A percentile compares a stretch with the other conserved stretches of the same genome.
phyloP scores from a whole-genome alignment of 345 rosid genomes.

The Angophora floribunda region DNA sequence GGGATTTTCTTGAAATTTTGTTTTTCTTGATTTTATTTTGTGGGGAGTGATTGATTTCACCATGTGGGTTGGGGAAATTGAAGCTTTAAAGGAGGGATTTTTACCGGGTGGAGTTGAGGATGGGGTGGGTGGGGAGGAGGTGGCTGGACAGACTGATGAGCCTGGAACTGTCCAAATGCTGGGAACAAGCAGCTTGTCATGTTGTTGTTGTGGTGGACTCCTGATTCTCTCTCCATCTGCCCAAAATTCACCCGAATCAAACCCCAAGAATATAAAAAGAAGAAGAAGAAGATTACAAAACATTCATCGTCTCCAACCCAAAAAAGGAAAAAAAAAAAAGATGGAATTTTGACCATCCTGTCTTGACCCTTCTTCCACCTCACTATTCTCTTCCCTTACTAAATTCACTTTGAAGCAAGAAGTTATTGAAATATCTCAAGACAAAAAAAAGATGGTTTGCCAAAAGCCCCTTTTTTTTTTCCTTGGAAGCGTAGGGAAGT shows the following conservation, averaged over 20 bases:
- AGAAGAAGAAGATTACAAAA: not conserved
- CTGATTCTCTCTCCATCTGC: slow-evolving; percentile 47
- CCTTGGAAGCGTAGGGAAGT: not conserved
- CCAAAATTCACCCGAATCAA: not conserved
- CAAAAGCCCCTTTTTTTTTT: not conserved
- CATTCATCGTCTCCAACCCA: not conserved
- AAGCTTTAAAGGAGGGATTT: not conserved
- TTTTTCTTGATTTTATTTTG: not conserved
- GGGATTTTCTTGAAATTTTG: not conserved
- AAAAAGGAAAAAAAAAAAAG: not conserved
- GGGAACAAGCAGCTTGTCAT: slow-evolving; percentile 51
- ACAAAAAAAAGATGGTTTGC: not conserved
- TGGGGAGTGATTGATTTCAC: not conserved
- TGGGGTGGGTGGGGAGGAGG: slow-evolving; percentile 22
- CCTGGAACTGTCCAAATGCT: slow-evolving; percentile 48
- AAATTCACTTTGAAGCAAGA: not conserved
- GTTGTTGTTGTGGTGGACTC: slow-evolving; percentile 11
- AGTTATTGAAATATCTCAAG: not conserved
- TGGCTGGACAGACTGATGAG: slow-evolving; percentile 24
- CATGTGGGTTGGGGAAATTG: not conserved
- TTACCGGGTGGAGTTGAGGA: slow-evolving; percentile 38
- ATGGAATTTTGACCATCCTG: not conserved
- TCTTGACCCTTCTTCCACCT: not conserved
- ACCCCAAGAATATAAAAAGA: not conserved
- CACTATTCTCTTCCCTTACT: not conserved